Base-by-base conservation (phyloP, 768 basidiomycete species). In the Mycena capillaripes region DNA sequence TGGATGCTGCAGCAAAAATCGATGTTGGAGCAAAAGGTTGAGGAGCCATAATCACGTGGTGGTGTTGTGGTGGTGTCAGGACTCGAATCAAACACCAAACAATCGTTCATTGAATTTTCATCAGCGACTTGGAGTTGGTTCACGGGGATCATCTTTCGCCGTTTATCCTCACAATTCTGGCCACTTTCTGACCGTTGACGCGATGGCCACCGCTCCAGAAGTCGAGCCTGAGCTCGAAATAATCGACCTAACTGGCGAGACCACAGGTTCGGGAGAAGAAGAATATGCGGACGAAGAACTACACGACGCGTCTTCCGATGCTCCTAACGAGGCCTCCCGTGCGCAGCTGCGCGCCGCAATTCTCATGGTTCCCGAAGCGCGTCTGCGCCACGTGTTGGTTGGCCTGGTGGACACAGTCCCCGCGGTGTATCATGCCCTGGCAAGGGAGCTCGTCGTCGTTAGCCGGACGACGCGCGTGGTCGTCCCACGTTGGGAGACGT, bases 401-500 rank as follows among this genome's bases (percentile, higher is more conserved):
- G 69, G 76, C 32, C 78, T 89, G 23, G 82, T 85, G 27, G 82
- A 85, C 52, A 79, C 81, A 19, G 81, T 85, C 34, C 83, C 85
- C 27, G 82, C 79, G 25, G 81, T 88, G 42, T 85, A 87, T 69
- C 81, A 82, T 58, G 83, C 84, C 6, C 75, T 89, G 17, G 84
- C 84, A 17, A 77, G 79, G 69, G 85, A 88, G 73, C 79, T 90
- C 29, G 79, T 89, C 42, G 83, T 85, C 2, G 75, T 83, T 62
- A 80, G 82, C 71, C 76, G 81, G 42, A 80, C 81, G 42, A 82
- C 79, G 46, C 79, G 78, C 32, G 81, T 80, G 42, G 74, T 86
- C 19, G 78, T 85, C 16, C 81, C 85, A 17, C 84, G 86, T 32
- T 89, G 86, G 86, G 84, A 86, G 59, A 79, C 75, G 6, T 89